Evolutionary conservation across 2,329 filamentous ascomycete genomes (phyloP).

Genomic region (Pseudodiploospora longispora): DNA sequence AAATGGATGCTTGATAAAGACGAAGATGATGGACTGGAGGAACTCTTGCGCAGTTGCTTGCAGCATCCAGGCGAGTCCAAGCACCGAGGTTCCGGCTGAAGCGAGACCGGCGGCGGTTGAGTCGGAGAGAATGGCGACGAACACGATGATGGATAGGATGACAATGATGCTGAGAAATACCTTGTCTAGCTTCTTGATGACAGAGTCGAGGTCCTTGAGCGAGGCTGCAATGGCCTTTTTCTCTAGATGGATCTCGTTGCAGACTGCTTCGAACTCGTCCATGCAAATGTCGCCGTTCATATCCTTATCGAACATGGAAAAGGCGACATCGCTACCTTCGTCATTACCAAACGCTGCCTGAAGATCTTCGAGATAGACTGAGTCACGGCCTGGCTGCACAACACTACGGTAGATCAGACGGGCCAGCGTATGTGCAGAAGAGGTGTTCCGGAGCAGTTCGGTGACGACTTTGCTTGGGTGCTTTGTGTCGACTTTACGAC

Average conservation of each 20-base stretch:
- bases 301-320: constrained; percentile 90
- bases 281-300: constrained; percentile 95
- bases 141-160: constrained; percentile 74
- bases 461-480: constrained; percentile 81
- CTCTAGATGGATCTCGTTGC: constrained; percentile 89
- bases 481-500: constrained; percentile 60
- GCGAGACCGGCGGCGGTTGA: constrained; percentile 88
- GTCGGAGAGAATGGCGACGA: constrained; percentile 81
- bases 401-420: constrained; percentile 84
- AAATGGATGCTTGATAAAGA: constrained; percentile 95
- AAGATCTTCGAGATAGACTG: constrained; percentile 70
- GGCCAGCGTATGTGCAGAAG: constrained; percentile 73
- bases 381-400: constrained; percentile 64
- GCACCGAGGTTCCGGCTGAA: constrained; percentile 76
- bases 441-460: constrained; percentile 63
- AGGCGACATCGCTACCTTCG: constrained; percentile 83
- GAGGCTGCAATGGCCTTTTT: constrained; percentile 93
- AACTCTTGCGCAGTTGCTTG: constrained; percentile 92
- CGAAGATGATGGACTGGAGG: constrained; percentile 86
- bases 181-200: constrained; percentile 81
- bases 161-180: constrained; percentile 83
- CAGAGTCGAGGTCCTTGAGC: constrained; percentile 88
- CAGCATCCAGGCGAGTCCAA: constrained; percentile 88
- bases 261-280: constrained; percentile 87
- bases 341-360: constrained; percentile 69